phyloP scores from a whole-genome alignment of 768 basidiomycete species.

The Leccinum obscurum region DNA sequence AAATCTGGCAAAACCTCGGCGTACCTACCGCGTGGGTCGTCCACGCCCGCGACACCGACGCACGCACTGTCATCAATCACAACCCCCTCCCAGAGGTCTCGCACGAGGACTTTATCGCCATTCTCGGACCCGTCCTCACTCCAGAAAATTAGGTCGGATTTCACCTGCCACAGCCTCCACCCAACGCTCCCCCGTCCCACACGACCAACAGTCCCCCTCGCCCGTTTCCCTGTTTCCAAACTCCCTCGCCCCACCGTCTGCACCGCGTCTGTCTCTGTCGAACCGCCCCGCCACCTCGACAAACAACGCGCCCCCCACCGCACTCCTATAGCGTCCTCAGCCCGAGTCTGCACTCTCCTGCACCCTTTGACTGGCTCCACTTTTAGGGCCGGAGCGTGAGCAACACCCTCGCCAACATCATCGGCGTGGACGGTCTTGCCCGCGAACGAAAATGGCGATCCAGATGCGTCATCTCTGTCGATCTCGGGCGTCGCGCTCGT shows the following conservation, averaged over 20 bases:
- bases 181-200: slow-evolving; percentile 19
- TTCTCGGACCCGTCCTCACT: slow-evolving; percentile 73
- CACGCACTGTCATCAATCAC: slow-evolving; percentile 74
- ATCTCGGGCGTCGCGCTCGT: slow-evolving; percentile 69
- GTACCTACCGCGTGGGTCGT: slow-evolving; percentile 58
- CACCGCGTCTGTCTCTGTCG: too few relatives aligned
- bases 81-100: slow-evolving; percentile 86
- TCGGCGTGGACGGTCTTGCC: slow-evolving; percentile 78
- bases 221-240: too few relatives aligned
- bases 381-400: slow-evolving; percentile 81
- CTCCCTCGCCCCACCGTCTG: too few relatives aligned
- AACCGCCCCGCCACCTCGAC: too few relatives aligned
- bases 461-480: slow-evolving; percentile 79
- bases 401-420: slow-evolving; percentile 75
- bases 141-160: slow-evolving; percentile 68
- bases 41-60: slow-evolving; percentile 40
- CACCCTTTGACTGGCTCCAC: slow-evolving; percentile 86
- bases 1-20: too few relatives aligned
- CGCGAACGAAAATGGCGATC: slow-evolving; percentile 82
- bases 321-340: too few relatives aligned
- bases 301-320: too few relatives aligned
- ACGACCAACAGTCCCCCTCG: too few relatives aligned
- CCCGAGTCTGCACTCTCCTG: slow-evolving; percentile 55
- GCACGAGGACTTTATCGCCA: slow-evolving; percentile 46
- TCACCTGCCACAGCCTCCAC: slow-evolving; percentile 17